phyloP scores from a whole-genome alignment of 495 filamentous ascomycete species.

The Penicillium simplicissimum region DNA sequence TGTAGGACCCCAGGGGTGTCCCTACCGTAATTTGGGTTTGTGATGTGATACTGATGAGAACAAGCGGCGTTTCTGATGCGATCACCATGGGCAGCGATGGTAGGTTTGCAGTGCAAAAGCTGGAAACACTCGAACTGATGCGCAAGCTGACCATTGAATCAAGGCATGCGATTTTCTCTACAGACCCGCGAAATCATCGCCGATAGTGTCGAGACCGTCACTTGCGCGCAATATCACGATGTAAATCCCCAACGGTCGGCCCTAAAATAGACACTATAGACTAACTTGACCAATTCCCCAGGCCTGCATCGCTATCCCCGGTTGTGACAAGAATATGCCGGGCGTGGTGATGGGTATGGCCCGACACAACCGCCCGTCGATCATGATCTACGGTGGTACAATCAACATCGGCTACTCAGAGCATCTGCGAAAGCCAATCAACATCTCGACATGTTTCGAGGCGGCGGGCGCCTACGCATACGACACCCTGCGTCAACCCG shows the following conservation, averaged over 20 bases:
- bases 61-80: conserved; percentile 77
- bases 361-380: conserved; percentile 84
- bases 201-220: conserved; percentile 91
- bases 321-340: conserved; percentile 99
- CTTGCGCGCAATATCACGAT: conserved; percentile 85
- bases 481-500: conserved; percentile 59
- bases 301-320: conserved; percentile 87
- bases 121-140: not conserved
- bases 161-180: conserved; percentile 96
- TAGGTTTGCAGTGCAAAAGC: conserved; percentile 31
- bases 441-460: conserved; percentile 90
- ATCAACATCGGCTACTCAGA: conserved; percentile 84
- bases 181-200: conserved; percentile 94
- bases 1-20: conserved; percentile 28
- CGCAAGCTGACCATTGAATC: not conserved
- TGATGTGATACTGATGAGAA: no score
- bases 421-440: conserved; percentile 77
- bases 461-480: conserved; percentile 86
- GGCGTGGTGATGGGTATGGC: conserved; percentile 82
- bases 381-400: conserved; percentile 88
- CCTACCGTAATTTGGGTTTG: no score
- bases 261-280: no score
- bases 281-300: no score
- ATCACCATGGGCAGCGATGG: conserved; percentile 98
- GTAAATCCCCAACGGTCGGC: conserved; percentile 25